phyloP scores from a whole-genome alignment of 352 stramenopile genomes.

The Pythium scleroteichum region DNA sequence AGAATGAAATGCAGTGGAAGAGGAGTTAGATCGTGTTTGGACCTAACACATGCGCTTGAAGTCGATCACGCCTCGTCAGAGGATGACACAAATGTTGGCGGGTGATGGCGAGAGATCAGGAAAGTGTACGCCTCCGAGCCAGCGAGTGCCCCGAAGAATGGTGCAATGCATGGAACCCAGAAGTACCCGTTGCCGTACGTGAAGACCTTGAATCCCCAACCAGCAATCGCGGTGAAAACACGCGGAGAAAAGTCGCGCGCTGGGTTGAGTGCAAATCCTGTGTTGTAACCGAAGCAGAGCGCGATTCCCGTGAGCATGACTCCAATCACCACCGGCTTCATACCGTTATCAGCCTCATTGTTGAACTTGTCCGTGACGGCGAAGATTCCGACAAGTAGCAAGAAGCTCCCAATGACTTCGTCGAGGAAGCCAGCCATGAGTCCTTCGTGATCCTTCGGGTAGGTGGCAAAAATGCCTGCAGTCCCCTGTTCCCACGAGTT shows the following conservation, averaged over 20 bases:
- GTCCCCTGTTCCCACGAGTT: conserved; percentile 64
- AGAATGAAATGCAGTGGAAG: conserved; percentile 8
- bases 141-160: conserved; percentile 63
- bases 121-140: conserved; percentile 68
- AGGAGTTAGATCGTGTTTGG: too few relatives aligned
- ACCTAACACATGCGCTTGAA: background rate
- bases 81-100: conserved; percentile 45
- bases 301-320: conserved; percentile 75
- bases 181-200: conserved; percentile 72
- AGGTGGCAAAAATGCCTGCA: conserved; percentile 72
- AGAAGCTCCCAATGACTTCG: conserved; percentile 57
- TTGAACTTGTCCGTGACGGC: conserved; percentile 73
- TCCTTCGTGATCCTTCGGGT: conserved; percentile 66
- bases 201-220: conserved; percentile 72
- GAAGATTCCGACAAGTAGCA: conserved; percentile 71
- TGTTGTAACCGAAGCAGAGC: conserved; percentile 81
- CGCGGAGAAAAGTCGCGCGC: conserved; percentile 69
- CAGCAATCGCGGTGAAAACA: conserved; percentile 59
- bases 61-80: conserved; percentile 29
- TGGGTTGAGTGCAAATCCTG: conserved; percentile 72
- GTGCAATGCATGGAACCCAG: conserved; percentile 70
- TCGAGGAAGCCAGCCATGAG: conserved; percentile 62
- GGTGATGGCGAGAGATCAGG: conserved; percentile 65
- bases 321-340: conserved; percentile 70
- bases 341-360: conserved; percentile 62